These are phyloP conservation scores for Pseudotsuga menziesii DNA, from an alignment of 75 land plant species.

Conservation along the genomic window DNA sequence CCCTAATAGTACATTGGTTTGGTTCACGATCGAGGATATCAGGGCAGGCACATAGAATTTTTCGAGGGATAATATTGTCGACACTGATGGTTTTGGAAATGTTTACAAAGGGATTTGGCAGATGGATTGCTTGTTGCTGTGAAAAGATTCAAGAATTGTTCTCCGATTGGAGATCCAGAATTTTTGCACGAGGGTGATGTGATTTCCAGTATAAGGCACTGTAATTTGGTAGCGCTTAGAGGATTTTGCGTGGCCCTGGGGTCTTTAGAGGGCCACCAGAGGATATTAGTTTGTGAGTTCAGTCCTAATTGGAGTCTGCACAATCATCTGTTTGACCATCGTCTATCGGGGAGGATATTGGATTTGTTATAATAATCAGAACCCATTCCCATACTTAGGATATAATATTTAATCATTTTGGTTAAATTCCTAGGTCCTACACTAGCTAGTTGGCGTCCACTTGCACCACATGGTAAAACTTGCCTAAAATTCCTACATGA, in stretches of 20 bases:
- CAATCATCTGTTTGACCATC: conserved; percentile 67
- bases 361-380: no score
- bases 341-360: conserved; percentile 21
- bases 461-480: no score
- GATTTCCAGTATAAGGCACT: conserved; percentile 72
- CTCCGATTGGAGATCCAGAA: conserved; percentile 64
- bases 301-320: conserved; percentile 76
- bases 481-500: no score
- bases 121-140: conserved; percentile 63
- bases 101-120: conserved; percentile 43
- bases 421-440: no score
- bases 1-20: conserved; percentile 18
- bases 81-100: conserved; percentile 57
- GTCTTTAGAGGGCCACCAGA: conserved; percentile 71
- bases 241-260: conserved; percentile 75
- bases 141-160: conserved; percentile 88
- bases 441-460: no score
- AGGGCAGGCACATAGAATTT: conserved; percentile 51
- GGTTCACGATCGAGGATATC: conserved; percentile 25
- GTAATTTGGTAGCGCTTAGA: conserved; percentile 65
- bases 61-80: conserved; percentile 36
- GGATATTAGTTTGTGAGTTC: conserved; percentile 79
- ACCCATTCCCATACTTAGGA: no score
- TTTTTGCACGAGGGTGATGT: conserved; percentile 85
- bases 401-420: no score